These are phyloP conservation scores for Pythium apleroticum DNA, from an alignment of 352 stramenopile species.

Conservation along the genomic window DNA sequence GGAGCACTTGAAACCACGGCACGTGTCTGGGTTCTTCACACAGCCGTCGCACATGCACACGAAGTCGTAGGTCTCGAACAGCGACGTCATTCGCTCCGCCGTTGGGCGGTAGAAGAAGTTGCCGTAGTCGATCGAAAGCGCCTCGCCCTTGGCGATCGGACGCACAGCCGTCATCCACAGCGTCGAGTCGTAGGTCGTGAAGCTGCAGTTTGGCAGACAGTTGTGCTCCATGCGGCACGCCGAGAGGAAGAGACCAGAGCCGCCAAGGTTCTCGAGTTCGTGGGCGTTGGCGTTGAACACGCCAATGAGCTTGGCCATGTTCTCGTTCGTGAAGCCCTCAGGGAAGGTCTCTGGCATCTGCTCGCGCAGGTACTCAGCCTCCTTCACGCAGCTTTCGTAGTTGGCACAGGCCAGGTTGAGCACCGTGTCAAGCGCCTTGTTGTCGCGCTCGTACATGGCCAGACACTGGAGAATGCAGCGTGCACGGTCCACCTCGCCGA, in stretches of 20 bases:
- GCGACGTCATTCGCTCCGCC: constrained; percentile 50
- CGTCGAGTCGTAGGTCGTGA: constrained; percentile 63
- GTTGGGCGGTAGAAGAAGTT: constrained; percentile 79
- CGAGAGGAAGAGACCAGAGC: constrained; percentile 70
- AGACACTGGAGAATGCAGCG: constrained; percentile 72
- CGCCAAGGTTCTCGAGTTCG: constrained; percentile 69
- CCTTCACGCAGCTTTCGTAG: constrained; percentile 39
- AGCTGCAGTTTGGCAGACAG: constrained; percentile 71
- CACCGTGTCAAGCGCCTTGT: constrained; percentile 44
- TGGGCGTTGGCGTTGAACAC: constrained; percentile 78
- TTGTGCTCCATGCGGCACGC: constrained; percentile 77
- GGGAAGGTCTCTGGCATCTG: constrained; percentile 58
- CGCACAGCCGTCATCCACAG: constrained; percentile 81
- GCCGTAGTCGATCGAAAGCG: constrained; percentile 76
- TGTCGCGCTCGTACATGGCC: constrained; percentile 51
- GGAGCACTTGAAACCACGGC: constrained; percentile 57
- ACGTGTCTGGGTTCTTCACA: constrained; percentile 45
- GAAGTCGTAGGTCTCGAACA: constrained; percentile 68
- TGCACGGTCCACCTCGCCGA: constrained; percentile 69
- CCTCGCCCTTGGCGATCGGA: constrained; percentile 55
- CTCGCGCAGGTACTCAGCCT: constrained; percentile 42
- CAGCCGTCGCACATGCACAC: constrained; percentile 63
- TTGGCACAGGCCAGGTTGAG: constrained; percentile 49
- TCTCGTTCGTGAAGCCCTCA: constrained; percentile 45
- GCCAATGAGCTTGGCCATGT: constrained; percentile 66